Evolutionary conservation across 306 rosid genomes (phyloP), one percentile per base, ranked within the genome.

Genomic region (Castanospermum australe): DNA sequence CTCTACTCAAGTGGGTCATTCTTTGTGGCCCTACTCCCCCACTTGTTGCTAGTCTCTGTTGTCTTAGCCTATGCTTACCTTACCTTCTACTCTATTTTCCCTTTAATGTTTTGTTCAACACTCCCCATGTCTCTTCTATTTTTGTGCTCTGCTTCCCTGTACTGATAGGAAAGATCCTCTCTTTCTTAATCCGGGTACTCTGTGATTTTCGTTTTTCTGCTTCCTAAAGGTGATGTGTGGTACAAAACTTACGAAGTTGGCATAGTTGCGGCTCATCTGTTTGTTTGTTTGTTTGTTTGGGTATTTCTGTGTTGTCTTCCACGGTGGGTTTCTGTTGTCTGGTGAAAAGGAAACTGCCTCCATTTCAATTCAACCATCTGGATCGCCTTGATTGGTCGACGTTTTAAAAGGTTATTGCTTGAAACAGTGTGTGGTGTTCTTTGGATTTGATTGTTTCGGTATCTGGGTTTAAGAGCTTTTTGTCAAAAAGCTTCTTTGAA

Each of bases 1-100:
- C 78, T 81, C 66, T 45, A 48, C 88, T 82, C 88, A 87, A 87
- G 91, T 93, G 95, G 95, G 90, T 86, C 94, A 86, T 81, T 83
- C 84, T 79, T 83, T 83, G 88, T 88, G 93, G 93, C 82, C 93
- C 90, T 83, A 85, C 91, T 48, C 81, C 83, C 62, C 97, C 87
- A 84, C 95, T 93, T 88, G 93, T 82, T 83, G 56, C 76, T 28
- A 25, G 5, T 84, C 88, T 82, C 85, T 66, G 75, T 76, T 82
- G 86, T 79, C 81, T 81, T 79, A 24, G 75, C 79, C 83, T 76
- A 28, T 25, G 67, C 54, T 17, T 67, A 77, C 90, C 84, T 71
- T 86, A 81, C 82, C 82, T 80, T 50, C 65, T 71, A n/a, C 55
- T 54, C 45, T 35, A 10, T 20, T 71, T 41, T 68, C 73, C 52